Evolutionary conservation across 768 basidiomycete genomes (phyloP).

Genomic region (Hemileccinum rubropunctum): DNA sequence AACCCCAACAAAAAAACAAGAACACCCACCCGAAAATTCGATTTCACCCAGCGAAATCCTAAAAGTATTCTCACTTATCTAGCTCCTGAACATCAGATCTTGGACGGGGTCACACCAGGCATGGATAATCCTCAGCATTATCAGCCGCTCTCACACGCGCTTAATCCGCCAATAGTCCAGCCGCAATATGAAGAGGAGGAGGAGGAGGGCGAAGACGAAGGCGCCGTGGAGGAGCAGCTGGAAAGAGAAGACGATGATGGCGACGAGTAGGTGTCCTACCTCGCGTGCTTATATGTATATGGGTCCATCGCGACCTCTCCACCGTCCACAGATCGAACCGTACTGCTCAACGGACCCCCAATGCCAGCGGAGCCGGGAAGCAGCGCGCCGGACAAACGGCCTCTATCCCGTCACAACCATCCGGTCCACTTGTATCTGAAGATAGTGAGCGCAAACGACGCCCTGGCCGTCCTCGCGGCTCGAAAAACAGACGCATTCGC

Average conservation of each 20-base stretch:
- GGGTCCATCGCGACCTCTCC: constrained; percentile 4
- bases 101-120: constrained; percentile 2
- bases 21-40: constrained; percentile 31
- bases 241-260: constrained; percentile 46
- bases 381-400: constrained; percentile 27
- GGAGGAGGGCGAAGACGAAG: constrained; percentile 74
- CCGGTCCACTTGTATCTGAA: constrained; percentile 25
- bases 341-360: constrained; percentile 13
- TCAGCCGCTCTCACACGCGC: constrained; percentile 76
- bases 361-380: constrained; percentile 13
- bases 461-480: constrained; percentile 77
- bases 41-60: constrained; percentile 31
- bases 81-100: constrained; percentile 24
- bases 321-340: constrained; percentile 23
- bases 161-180: constrained; percentile 50
- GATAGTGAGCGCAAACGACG: constrained; percentile 57
- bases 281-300: constrained; percentile 8
- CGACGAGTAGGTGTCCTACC: constrained; percentile 27
- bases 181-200: constrained; percentile 52
- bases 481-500: constrained; percentile 64
- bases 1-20: constrained; percentile 26
- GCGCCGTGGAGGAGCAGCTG: constrained; percentile 67
- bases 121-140: constrained; percentile 78
- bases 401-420: constrained; percentile 23
- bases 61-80: constrained; percentile 20